These are phyloP conservation scores for Pyricularia grisea DNA, from an alignment of 2,329 filamentous ascomycete genomes.

Conservation along the genomic window DNA sequence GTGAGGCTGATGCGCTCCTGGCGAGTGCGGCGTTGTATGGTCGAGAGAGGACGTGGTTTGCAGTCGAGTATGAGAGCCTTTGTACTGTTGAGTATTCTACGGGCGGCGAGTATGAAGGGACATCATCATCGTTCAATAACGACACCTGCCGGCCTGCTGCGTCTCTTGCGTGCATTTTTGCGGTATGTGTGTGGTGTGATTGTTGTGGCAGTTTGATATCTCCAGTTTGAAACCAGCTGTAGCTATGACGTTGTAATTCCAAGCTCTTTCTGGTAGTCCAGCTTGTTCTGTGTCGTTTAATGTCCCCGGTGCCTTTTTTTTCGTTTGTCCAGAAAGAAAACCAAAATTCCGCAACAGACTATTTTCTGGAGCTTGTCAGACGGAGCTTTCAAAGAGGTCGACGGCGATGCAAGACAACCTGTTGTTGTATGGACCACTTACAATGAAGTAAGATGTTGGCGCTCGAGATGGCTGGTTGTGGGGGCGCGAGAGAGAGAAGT, in stretches of 20 bases:
- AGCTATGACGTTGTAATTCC: background rate
- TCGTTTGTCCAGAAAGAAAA: background rate
- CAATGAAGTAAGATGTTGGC: background rate
- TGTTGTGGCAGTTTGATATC: background rate
- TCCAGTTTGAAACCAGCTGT: background rate
- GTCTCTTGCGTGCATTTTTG: slow-evolving; percentile 43
- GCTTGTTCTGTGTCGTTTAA: background rate
- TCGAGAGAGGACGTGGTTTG: slow-evolving; percentile 22
- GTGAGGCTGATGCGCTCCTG: slow-evolving; percentile 32
- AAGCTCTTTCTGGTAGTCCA: background rate
- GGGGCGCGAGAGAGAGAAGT: background rate
- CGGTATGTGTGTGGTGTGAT: background rate
- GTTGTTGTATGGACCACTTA: background rate
- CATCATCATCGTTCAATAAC: slow-evolving; percentile 49
- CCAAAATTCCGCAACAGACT: background rate
- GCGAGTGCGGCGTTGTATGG: slow-evolving; percentile 25
- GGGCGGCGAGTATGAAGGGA: background rate
- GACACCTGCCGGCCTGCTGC: slow-evolving; percentile 49
- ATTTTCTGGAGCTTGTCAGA: background rate
- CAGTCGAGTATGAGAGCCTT: slow-evolving; percentile 21
- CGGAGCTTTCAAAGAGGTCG: background rate
- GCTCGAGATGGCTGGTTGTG: background rate
- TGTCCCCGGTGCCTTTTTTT: background rate
- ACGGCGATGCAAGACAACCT: background rate
- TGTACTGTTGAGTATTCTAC: slow-evolving; percentile 8